A percentile compares a stretch with the other conserved stretches of the same genome.
phyloP scores from a whole-genome alignment of 2,329 filamentous ascomycete genomes.

The Ilyonectria destructans region DNA sequence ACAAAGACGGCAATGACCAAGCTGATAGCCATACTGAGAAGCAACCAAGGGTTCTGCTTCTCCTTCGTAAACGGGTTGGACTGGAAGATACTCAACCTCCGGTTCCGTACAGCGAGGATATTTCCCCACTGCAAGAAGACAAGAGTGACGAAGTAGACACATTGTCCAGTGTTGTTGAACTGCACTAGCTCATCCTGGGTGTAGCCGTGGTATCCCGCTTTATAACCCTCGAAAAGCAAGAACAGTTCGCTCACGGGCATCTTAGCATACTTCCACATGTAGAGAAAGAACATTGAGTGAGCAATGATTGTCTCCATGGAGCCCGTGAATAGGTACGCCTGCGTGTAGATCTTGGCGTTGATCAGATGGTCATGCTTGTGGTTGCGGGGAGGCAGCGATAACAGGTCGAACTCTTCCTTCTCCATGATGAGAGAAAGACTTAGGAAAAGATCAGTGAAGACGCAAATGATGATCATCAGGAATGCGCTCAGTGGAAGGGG shows the following conservation, averaged over 20 bases:
- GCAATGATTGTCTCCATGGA: constrained; percentile 67
- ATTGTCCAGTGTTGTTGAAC: constrained; percentile 67
- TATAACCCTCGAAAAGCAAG: constrained; percentile 66
- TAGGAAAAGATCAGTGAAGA: constrained; percentile 70
- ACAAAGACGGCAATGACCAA: constrained; percentile 69
- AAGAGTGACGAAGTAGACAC: constrained; percentile 70
- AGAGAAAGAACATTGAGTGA: constrained; percentile 70
- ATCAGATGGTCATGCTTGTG: constrained; percentile 67
- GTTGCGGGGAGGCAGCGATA: constrained; percentile 66
- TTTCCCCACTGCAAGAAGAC: constrained; percentile 71
- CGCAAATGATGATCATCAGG: constrained; percentile 73
- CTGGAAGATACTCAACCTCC: constrained; percentile 67
- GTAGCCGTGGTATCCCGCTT: constrained; percentile 66
- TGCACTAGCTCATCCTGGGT: constrained; percentile 60
- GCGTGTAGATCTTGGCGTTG: constrained; percentile 66
- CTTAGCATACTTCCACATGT: constrained; percentile 64
- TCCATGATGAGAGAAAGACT: constrained; percentile 70
- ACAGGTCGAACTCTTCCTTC: constrained; percentile 69
- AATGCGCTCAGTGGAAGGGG: constrained; percentile 67
- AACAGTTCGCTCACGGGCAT: constrained; percentile 65
- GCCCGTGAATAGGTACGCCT: constrained; percentile 68
- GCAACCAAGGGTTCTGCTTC: constrained; percentile 66
- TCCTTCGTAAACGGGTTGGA: constrained; percentile 64
- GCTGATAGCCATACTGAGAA: constrained; percentile 63
- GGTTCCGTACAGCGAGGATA: constrained; percentile 67